Evolutionary conservation across 306 rosid species (phyloP).

Genomic region (Castanea sativa): DNA sequence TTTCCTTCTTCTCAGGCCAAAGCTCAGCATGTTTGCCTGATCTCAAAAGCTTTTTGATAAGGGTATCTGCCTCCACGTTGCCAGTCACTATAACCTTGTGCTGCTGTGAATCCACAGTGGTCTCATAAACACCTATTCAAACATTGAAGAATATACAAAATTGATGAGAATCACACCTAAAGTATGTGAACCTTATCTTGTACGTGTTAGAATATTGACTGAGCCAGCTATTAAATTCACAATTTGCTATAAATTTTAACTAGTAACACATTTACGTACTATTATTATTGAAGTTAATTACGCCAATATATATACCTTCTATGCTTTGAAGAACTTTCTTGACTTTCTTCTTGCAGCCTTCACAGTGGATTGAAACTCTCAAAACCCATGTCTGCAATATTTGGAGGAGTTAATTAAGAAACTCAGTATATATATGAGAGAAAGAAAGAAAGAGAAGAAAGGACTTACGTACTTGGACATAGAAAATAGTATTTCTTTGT

Average conservation of each 20-base stretch:
- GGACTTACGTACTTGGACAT: not conserved
- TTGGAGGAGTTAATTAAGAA: slow-evolving; percentile 8
- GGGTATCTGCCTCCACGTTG: slow-evolving; percentile 68
- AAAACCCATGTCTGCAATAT: slow-evolving; percentile 69
- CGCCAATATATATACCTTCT: slow-evolving; percentile 42
- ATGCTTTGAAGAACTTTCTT: slow-evolving; percentile 80
- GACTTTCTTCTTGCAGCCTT: slow-evolving; percentile 82
- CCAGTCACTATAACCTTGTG: slow-evolving; percentile 90
- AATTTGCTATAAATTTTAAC: no score
- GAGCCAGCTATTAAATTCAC: no score
- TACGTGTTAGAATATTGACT: no score
- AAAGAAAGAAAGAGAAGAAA: not conserved
- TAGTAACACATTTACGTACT: not conserved
- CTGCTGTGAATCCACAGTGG: slow-evolving; percentile 62
- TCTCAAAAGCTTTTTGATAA: slow-evolving; percentile 68
- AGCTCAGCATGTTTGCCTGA: slow-evolving; percentile 78
- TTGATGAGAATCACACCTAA: not conserved
- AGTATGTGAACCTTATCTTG: not conserved
- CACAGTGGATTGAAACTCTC: slow-evolving; percentile 89
- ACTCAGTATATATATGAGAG: not conserved
- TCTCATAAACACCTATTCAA: slow-evolving; percentile 66
- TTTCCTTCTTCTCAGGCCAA: slow-evolving; percentile 61
- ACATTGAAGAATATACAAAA: not conserved
- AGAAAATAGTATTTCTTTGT: not conserved
- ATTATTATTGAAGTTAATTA: not conserved